phyloP scores from a whole-genome alignment of 768 basidiomycete species.

The Suillus alpinus region DNA sequence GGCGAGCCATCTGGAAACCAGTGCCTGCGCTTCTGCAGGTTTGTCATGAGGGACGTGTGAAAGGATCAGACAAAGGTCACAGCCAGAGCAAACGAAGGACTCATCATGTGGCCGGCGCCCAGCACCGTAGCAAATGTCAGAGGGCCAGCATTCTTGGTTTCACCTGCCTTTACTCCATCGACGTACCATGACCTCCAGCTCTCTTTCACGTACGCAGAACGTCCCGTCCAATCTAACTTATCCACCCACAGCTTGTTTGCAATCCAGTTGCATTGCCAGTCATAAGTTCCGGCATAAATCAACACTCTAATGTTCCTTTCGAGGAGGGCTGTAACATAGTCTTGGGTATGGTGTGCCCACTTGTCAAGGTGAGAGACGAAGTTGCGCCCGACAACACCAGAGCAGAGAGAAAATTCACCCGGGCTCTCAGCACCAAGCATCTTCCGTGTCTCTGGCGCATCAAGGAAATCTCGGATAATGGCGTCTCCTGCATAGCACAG shows the following conservation, averaged over 20 bases:
- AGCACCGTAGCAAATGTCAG: constrained; percentile 64
- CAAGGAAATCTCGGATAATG: constrained; percentile 45
- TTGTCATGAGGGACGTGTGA: constrained; percentile 65
- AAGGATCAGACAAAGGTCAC: constrained; percentile 14
- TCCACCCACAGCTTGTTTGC: constrained; percentile 64
- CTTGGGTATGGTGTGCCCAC: constrained; percentile 51
- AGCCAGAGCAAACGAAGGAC: constrained; percentile 12
- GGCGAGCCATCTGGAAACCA: constrained; percentile 66
- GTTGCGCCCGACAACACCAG: constrained; percentile 40
- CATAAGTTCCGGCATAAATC: constrained; percentile 54
- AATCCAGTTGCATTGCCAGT: constrained; percentile 61
- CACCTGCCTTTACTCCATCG: constrained; percentile 51
- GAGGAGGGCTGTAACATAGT: constrained; percentile 54
- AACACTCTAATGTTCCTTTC: constrained; percentile 53
- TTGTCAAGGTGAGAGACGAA: constrained; percentile 65
- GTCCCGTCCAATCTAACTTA: constrained; percentile 58
- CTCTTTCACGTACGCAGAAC: constrained; percentile 42
- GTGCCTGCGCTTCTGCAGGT: constrained; percentile 57
- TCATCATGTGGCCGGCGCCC: constrained; percentile 77
- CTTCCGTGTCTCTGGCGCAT: constrained; percentile 41
- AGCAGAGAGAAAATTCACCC: constrained; percentile 58
- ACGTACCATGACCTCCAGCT: constrained; percentile 54
- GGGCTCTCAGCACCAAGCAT: constrained; percentile 46
- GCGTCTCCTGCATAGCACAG: constrained; percentile 39
- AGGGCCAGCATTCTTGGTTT: constrained; percentile 50